Percentiles rank a stretch among this genome's conserved stretches.
Conservation (phyloP, 371 early-diverging fungal species). For the Mucor plumbeus region DNA sequence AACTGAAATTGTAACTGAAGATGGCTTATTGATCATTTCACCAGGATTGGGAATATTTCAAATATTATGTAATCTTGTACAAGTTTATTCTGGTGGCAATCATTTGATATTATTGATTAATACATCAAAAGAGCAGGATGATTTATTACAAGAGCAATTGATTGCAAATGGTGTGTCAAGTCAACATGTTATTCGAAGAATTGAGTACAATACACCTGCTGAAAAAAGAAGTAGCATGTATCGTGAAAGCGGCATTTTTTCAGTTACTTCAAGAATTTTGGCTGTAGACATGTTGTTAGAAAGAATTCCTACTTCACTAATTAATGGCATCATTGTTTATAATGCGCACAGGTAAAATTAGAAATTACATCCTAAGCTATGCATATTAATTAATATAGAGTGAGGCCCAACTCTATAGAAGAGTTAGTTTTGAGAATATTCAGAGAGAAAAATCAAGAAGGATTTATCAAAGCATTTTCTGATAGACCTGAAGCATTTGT, state of each 20-base stretch:
- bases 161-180: slow-evolving; percentile 45
- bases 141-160: slow-evolving; percentile 62
- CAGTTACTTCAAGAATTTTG: slow-evolving; percentile 88
- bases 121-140: slow-evolving; percentile 69
- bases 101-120: slow-evolving; percentile 86
- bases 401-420: slow-evolving; percentile 83
- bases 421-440: slow-evolving; percentile 86
- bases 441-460: slow-evolving; percentile 79
- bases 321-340: slow-evolving; percentile 88
- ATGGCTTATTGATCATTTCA: slow-evolving; percentile 84
- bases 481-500: slow-evolving; percentile 83
- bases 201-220: slow-evolving; percentile 73
- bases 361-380: not conserved
- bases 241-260: slow-evolving; percentile 86
- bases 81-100: slow-evolving; percentile 73
- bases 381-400: slow-evolving; percentile 39
- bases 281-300: slow-evolving; percentile 93
- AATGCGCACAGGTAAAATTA: slow-evolving; percentile 72
- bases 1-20: slow-evolving; percentile 70
- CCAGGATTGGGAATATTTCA: slow-evolving; percentile 81
- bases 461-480: slow-evolving; percentile 95
- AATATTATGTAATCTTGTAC: slow-evolving; percentile 71
- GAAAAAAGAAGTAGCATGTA: slow-evolving; percentile 74
- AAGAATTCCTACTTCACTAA: slow-evolving; percentile 74
- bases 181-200: slow-evolving; percentile 45